phyloP scores from a whole-genome alignment of 495 filamentous ascomycete genomes.

The Penicillium chermesinum region DNA sequence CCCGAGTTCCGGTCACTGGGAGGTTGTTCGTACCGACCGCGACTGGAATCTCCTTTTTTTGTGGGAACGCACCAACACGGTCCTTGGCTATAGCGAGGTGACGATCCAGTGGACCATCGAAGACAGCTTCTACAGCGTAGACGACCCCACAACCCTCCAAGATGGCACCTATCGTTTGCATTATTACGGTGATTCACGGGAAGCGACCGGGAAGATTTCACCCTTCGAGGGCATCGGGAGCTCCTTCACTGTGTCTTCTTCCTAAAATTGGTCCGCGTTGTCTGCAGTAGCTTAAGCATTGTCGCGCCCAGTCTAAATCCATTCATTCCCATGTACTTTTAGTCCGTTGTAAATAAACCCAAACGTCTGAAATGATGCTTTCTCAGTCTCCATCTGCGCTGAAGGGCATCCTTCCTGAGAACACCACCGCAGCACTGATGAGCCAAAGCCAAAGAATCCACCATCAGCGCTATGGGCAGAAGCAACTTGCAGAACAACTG shows the following conservation, averaged over 20 bases:
- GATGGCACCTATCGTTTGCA: constrained; percentile 70
- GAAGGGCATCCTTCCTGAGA: no score
- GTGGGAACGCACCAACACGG: constrained; percentile 68
- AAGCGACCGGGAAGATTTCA: constrained; percentile 57
- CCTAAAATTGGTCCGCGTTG: not conserved
- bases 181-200: constrained; percentile 85
- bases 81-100: constrained; percentile 76
- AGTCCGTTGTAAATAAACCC: no score
- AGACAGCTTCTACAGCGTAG: constrained; percentile 43
- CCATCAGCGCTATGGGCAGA: no score
- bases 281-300: not conserved
- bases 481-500: no score
- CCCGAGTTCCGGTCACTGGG: constrained; percentile 52
- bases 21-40: constrained; percentile 44
- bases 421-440: no score
- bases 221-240: constrained; percentile 73
- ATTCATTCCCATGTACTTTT: no score
- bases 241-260: constrained; percentile 50
- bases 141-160: constrained; percentile 33
- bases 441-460: no score
- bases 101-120: constrained; percentile 75
- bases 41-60: constrained; percentile 25
- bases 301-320: no score
- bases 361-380: no score
- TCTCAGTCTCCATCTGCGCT: no score